Base-by-base conservation (phyloP, 2,329 filamentous ascomycete genomes). In the Fonsecaea nubica region DNA sequence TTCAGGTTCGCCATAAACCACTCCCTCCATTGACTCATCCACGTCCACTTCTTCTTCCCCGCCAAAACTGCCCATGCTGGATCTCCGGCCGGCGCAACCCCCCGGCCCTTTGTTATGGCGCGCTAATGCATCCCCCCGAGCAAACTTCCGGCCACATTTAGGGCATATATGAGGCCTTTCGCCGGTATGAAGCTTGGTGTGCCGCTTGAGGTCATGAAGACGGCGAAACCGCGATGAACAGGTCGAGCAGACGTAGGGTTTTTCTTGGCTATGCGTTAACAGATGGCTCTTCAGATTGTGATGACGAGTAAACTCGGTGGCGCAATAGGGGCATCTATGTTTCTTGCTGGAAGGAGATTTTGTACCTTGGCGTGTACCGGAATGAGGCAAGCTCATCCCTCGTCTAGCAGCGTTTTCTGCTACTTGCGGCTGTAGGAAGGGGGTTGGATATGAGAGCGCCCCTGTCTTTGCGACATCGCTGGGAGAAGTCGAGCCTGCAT, bases 231-330 rank as follows among this genome's bases (percentile, higher is more conserved):
- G 89, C 78, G 95, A 92, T 73, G 94, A 88, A 77, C 95, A 99
- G n/a, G 92, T 92, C 69, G 92, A 89, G 76, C 95, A 99, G 33
- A 95, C 87, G 76, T 95, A 99, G 0, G 95, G 95, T 80, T 99
- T 99, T 79, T 99, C 95, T 83, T 99, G 94, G 75, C 93, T 97
- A 79, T 98, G 95, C 0, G 95, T 98, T 76, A 99, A 87, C 64
- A 99, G 86, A 80, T 99, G 95, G 73, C 93, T 97, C 81, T 98
- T 99, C 33, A 98, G 86, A 75, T 99, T 98, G 77, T 98, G 95
- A 76, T 98, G 95, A 53, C 95, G 88, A 33, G 95, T 99, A 73
- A 99, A 99, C 75, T 97, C 95, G 4, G 95, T 97, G 45, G 92
- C 88, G 83, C 95, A 99, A 78, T 96, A 97, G 0, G 92, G 94